These are phyloP conservation scores for Lyophyllum decastes DNA, from an alignment of 768 basidiomycete species.

Conservation along the genomic window DNA sequence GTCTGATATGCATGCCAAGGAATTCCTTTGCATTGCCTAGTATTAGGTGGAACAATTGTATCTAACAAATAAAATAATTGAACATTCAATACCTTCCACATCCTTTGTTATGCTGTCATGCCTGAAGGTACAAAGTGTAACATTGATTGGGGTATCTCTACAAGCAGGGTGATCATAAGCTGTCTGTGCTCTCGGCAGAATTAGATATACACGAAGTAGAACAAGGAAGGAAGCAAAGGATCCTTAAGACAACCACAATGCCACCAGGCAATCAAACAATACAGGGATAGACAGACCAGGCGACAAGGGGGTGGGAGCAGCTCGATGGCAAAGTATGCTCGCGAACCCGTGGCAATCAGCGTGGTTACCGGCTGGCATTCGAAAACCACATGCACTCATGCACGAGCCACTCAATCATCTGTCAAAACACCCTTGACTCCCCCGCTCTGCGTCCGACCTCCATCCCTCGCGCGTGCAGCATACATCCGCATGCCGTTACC, in stretches of 20 bases:
- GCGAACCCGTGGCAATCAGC: not conserved
- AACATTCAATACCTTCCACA: too few relatives aligned
- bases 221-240: not conserved
- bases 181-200: not conserved
- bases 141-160: slow-evolving; percentile 10
- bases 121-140: too few relatives aligned
- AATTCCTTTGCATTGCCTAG: too few relatives aligned
- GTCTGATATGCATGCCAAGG: too few relatives aligned
- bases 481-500: slow-evolving; percentile 57
- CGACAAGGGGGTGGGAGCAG: not conserved
- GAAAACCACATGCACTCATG: not conserved
- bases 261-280: not conserved
- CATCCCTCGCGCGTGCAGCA: slow-evolving; percentile 71
- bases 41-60: too few relatives aligned
- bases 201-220: slow-evolving; percentile 1
- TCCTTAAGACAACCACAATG: not conserved
- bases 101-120: too few relatives aligned
- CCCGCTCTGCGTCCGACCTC: slow-evolving; percentile 83
- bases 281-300: not conserved
- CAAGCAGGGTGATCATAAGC: slow-evolving; percentile 9
- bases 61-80: too few relatives aligned
- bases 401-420: slow-evolving; percentile 22
- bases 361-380: not conserved
- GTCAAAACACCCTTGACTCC: slow-evolving; percentile 77
- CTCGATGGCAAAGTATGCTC: not conserved